phyloP scores from a whole-genome alignment of 2,329 filamentous ascomycete species.

The Neonectria punicea region DNA sequence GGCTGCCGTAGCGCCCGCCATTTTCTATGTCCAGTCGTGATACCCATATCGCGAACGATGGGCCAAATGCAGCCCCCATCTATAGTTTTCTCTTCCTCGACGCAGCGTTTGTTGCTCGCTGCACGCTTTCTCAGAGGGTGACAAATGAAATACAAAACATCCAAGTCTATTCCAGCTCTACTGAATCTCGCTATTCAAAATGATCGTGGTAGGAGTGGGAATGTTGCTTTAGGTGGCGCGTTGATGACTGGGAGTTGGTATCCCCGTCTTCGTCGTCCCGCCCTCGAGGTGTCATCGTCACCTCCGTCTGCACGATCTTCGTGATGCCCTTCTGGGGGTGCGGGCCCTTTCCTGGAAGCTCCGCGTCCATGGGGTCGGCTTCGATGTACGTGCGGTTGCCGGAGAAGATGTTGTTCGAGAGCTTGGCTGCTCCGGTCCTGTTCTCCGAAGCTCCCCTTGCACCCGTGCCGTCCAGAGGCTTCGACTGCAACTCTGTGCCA shows the following conservation, averaged over 20 bases:
- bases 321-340: conserved; percentile 32
- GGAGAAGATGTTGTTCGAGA: conserved; percentile 16
- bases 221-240: conserved; percentile 28
- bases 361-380: conserved; percentile 7
- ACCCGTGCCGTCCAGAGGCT: not conserved
- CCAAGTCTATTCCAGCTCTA: not conserved
- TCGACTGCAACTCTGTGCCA: conserved; percentile 33
- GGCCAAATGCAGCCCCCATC: not conserved
- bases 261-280: conserved; percentile 31
- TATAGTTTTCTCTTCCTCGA: not conserved
- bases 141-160: not conserved
- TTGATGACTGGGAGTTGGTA: conserved; percentile 37
- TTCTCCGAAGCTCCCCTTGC: not conserved
- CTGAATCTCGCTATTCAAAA: not conserved
- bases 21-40: not conserved
- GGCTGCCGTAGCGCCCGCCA: not conserved
- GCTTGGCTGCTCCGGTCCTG: not conserved
- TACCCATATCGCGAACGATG: not conserved
- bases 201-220: not conserved
- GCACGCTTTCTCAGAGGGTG: not conserved
- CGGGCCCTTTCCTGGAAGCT: not conserved
- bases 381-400: conserved; percentile 15
- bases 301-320: conserved; percentile 37
- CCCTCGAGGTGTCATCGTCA: conserved; percentile 29
- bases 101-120: not conserved